Conservation (phyloP, 345 rosid genomes). For the Heritiera littoralis region DNA sequence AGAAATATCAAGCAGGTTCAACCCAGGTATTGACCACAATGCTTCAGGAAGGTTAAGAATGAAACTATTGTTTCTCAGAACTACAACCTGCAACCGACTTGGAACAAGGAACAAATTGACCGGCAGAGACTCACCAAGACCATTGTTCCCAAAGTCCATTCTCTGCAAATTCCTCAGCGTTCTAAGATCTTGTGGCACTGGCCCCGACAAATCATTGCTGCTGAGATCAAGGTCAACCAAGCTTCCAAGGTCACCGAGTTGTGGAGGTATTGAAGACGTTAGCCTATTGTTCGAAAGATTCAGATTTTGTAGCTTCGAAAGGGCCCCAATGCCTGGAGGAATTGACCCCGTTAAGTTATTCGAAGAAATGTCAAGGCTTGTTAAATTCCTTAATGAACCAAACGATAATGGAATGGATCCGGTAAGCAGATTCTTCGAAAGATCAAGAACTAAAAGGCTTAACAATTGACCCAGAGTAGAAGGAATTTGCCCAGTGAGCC, state of each 20-base stretch:
- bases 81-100: conserved; percentile 63
- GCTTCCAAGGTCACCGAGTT: conserved; percentile 64
- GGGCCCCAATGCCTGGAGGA: conserved; percentile 58
- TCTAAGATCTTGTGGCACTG: conserved; percentile 56
- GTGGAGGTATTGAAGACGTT: conserved; percentile 64
- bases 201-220: conserved; percentile 65
- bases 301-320: conserved; percentile 52
- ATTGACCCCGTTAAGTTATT: conserved; percentile 63
- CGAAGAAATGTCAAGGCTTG: conserved; percentile 65
- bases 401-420: conserved; percentile 72
- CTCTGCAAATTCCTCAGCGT: conserved; percentile 63
- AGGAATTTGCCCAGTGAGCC: conserved; percentile 61
- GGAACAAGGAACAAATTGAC: conserved; percentile 46
- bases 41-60: conserved; percentile 50
- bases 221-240: conserved; percentile 83
- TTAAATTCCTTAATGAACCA: conserved; percentile 52
- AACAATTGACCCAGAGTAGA: conserved; percentile 55
- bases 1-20: conserved; percentile 69
- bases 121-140: conserved; percentile 58
- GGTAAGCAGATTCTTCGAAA: conserved; percentile 60
- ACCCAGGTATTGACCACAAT: conserved; percentile 58
- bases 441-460: conserved; percentile 61
- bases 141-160: conserved; percentile 57
- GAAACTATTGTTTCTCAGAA: conserved; percentile 53
- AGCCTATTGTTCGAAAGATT: conserved; percentile 75